phyloP scores from a whole-genome alignment of 495 filamentous ascomycete species.

The Chaetomium cochliodes region DNA sequence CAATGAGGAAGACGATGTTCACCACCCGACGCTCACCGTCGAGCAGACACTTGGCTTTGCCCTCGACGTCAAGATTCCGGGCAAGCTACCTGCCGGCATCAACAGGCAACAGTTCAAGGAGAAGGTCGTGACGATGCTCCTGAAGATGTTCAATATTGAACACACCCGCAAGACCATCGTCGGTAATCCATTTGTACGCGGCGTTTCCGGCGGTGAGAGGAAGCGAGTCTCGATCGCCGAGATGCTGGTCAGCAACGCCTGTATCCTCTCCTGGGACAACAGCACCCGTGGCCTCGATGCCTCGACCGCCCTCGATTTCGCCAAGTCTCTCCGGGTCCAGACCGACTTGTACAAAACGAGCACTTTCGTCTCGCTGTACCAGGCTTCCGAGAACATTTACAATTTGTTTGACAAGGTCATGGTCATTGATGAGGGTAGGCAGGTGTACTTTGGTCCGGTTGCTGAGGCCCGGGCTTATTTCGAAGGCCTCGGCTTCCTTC shows the following conservation, averaged over 20 bases:
- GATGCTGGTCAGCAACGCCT: constrained; percentile 69
- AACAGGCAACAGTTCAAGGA: constrained; percentile 68
- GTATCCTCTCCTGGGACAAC: constrained; percentile 80
- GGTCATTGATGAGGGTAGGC: constrained; percentile 72
- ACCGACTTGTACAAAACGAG: constrained; percentile 77
- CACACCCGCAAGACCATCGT: constrained; percentile 80
- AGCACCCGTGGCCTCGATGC: constrained; percentile 80
- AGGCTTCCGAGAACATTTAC: constrained; percentile 83
- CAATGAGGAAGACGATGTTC: constrained; percentile 80
- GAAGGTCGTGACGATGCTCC: constrained; percentile 64
- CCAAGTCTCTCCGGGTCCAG: constrained; percentile 71
- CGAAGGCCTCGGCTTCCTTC: constrained; percentile 73
- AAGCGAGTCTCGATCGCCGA: constrained; percentile 75
- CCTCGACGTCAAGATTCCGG: constrained; percentile 75
- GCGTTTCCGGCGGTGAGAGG: constrained; percentile 81
- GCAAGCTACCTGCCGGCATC: constrained; percentile 65
- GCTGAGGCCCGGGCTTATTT: constrained; percentile 73
- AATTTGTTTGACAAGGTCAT: constrained; percentile 83
- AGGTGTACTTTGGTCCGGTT: constrained; percentile 78
- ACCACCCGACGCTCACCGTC: constrained; percentile 78
- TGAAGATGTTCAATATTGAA: constrained; percentile 86
- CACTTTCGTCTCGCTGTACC: constrained; percentile 79
- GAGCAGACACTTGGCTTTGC: constrained; percentile 82
- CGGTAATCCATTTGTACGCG: constrained; percentile 75
- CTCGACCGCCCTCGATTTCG: constrained; percentile 71